Percentiles rank a stretch among this genome's conserved stretches.
Evolutionary conservation across 2,329 filamentous ascomycete species (phyloP).

Genomic region (Periconia macrospinosa): DNA sequence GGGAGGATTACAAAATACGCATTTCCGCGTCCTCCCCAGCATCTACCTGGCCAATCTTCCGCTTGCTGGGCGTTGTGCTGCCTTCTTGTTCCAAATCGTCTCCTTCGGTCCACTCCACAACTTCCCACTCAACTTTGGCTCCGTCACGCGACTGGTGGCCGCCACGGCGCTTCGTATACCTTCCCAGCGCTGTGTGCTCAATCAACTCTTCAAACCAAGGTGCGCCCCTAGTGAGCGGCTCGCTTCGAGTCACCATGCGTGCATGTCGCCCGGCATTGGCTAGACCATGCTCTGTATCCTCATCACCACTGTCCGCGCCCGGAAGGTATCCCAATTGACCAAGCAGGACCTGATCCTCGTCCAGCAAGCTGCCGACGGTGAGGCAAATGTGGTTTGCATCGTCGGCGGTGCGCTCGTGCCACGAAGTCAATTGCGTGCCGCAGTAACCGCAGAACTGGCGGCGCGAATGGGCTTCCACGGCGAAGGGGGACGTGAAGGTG

Average conservation of each 20-base stretch:
- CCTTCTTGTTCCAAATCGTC: slow-evolving; percentile 42
- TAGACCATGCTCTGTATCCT: slow-evolving; percentile 21
- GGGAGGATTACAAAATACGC: slow-evolving; percentile 22
- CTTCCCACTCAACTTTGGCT: slow-evolving; percentile 77
- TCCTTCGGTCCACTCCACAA: slow-evolving; percentile 65
- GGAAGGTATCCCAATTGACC: slow-evolving; percentile 76
- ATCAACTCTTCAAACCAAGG: slow-evolving; percentile 88
- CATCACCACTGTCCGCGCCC: slow-evolving; percentile 29
- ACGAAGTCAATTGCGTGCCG: slow-evolving; percentile 81
- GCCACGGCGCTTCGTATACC: slow-evolving; percentile 63
- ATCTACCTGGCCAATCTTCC: slow-evolving; percentile 37
- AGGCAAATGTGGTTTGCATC: slow-evolving; percentile 81
- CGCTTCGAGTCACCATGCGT: slow-evolving; percentile 18
- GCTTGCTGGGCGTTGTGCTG: slow-evolving; percentile 27
- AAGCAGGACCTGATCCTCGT: slow-evolving; percentile 70
- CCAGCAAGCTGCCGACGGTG: slow-evolving; percentile 74
- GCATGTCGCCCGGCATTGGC: slow-evolving; percentile 16
- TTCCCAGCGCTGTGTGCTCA: slow-evolving; percentile 72
- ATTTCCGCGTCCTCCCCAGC: slow-evolving; percentile 32
- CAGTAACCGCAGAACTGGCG: slow-evolving; percentile 91
- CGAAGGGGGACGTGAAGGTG: slow-evolving; percentile 44
- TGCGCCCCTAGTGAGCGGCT: slow-evolving; percentile 55
- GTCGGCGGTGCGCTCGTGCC: slow-evolving; percentile 71
- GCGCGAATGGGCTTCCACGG: slow-evolving; percentile 55
- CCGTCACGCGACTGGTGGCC: slow-evolving; percentile 66